phyloP scores from a whole-genome alignment of 1,139 yeast genomes.

The Debaryomycetaceae sp. region DNA sequence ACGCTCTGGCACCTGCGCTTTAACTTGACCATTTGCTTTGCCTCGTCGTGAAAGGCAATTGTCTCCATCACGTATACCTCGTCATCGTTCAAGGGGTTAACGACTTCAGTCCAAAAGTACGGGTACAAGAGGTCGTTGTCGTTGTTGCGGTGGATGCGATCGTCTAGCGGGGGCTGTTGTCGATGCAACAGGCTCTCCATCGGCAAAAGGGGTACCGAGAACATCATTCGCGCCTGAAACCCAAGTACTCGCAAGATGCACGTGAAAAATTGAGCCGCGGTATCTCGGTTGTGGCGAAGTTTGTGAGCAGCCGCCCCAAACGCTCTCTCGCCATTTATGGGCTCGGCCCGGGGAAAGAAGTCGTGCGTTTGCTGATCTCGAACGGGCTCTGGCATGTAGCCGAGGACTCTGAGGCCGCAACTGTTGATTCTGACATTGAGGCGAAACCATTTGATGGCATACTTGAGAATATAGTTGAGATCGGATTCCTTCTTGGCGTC shows the following conservation, averaged over 20 bases:
- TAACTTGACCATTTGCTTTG: constrained; percentile 21
- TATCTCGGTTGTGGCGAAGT: constrained; percentile 33
- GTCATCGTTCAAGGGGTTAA: constrained; percentile 26
- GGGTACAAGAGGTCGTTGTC: constrained; percentile 37
- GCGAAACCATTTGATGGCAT: constrained; percentile 36
- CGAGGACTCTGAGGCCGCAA: constrained; percentile 33
- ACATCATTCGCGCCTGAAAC: constrained; percentile 29
- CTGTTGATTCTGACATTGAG: constrained; percentile 29
- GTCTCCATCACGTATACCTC: constrained; percentile 30
- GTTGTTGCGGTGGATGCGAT: constrained; percentile 19
- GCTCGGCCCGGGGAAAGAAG: constrained; percentile 20
- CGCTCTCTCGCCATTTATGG: constrained; percentile 13
- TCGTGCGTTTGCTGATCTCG: constrained; percentile 8
- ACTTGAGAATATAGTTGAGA: constrained; percentile 29
- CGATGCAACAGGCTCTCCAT: constrained; percentile 10
- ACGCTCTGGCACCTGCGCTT: too few species aligned
- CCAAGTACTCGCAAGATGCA: constrained; percentile 29
- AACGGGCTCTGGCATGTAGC: constrained; percentile 19
- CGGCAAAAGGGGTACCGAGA: constrained; percentile 30
- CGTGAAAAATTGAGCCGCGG: constrained; percentile 35
- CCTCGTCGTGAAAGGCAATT: constrained; percentile 30
- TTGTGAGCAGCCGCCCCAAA: constrained; percentile 18
- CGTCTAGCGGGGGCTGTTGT: constrained; percentile 24
- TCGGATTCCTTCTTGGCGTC: constrained; percentile 6
- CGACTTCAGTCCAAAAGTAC: constrained; percentile 37